A percentile compares a stretch with the other conserved stretches of the same genome.
Evolutionary conservation across 176 grass and related monocot species (phyloP).

Genomic region (Carex parvula): DNA sequence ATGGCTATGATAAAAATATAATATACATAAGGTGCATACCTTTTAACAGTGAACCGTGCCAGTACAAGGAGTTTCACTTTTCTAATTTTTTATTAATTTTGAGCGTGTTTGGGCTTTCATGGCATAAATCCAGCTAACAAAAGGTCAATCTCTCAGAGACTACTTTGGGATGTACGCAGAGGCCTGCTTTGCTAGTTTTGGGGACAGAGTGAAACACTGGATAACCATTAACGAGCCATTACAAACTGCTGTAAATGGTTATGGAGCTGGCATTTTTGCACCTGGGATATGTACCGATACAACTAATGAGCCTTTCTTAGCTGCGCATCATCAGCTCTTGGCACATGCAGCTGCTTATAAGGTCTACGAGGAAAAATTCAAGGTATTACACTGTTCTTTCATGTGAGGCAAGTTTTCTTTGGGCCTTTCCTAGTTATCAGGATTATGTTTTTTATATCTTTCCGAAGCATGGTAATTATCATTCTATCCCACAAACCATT

Average conservation of each 20-base stretch:
- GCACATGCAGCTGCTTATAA: constrained; percentile 82
- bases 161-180: constrained; percentile 96
- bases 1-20: neutral
- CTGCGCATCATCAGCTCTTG: constrained; percentile 81
- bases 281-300: constrained; percentile 60
- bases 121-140: neutral
- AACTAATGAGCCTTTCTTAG: constrained; percentile 56
- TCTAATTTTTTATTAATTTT: neutral
- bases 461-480: neutral
- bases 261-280: constrained; percentile 81
- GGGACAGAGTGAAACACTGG: constrained; percentile 97
- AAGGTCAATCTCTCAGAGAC: constrained; percentile 49
- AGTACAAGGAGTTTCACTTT: neutral
- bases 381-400: constrained; percentile 37
- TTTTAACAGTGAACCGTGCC: neutral
- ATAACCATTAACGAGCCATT: constrained; percentile 97
- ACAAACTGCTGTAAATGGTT: constrained; percentile 91
- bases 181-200: constrained; percentile 93
- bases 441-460: neutral
- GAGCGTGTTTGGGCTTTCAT: neutral
- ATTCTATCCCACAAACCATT: neutral
- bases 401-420: neutral
- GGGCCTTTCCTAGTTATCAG: neutral
- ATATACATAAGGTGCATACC: neutral
- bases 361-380: constrained; percentile 87